A percentile compares a stretch with the other conserved stretches of the same genome.
Conservation (phyloP, 192 early-diverging fungal genomes). For the Backusella sp. region DNA sequence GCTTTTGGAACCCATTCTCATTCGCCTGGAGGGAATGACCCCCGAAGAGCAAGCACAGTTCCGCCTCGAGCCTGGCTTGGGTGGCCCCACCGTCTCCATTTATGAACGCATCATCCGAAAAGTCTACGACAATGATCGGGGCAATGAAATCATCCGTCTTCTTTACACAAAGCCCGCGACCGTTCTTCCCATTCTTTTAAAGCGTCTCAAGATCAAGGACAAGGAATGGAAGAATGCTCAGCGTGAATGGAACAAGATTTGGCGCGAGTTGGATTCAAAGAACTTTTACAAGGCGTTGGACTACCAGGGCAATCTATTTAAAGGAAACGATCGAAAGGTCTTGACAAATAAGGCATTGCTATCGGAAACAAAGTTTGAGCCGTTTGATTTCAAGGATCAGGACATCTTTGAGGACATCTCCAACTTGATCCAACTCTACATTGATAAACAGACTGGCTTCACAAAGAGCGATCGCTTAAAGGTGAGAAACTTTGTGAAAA, state of each 20-base stretch:
- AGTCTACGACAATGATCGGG: constrained; percentile 87
- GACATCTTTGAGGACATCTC: constrained; percentile 75
- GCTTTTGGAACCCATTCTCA: constrained; percentile 84
- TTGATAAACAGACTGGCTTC: constrained; percentile 56
- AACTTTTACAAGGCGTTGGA: constrained; percentile 94
- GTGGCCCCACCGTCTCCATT: constrained; percentile 81
- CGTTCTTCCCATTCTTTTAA: constrained; percentile 90
- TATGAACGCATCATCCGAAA: constrained; percentile 90
- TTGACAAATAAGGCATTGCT: constrained; percentile 76
- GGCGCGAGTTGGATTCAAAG: constrained; percentile 90
- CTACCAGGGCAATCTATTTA: constrained; percentile 90
- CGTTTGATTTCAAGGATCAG: constrained; percentile 72
- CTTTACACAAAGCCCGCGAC: constrained; percentile 87
- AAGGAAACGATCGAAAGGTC: constrained; percentile 76
- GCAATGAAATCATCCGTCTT: constrained; percentile 85
- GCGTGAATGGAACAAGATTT: constrained; percentile 94
- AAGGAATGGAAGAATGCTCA: constrained; percentile 93
- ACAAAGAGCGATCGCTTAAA: constrained; percentile 61
- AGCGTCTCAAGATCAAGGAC: constrained; percentile 96
- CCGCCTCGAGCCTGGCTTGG: constrained; percentile 71
- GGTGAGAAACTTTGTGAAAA: constrained; percentile 71
- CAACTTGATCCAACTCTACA: constrained; percentile 65
- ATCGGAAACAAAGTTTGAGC: constrained; percentile 75
- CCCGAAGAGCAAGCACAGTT: constrained; percentile 74
- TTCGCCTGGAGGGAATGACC: constrained; percentile 75